Percentiles rank a stretch among this genome's conserved stretches.
Conservation (phyloP, 768 basidiomycete species). For the Mycena maculata region DNA sequence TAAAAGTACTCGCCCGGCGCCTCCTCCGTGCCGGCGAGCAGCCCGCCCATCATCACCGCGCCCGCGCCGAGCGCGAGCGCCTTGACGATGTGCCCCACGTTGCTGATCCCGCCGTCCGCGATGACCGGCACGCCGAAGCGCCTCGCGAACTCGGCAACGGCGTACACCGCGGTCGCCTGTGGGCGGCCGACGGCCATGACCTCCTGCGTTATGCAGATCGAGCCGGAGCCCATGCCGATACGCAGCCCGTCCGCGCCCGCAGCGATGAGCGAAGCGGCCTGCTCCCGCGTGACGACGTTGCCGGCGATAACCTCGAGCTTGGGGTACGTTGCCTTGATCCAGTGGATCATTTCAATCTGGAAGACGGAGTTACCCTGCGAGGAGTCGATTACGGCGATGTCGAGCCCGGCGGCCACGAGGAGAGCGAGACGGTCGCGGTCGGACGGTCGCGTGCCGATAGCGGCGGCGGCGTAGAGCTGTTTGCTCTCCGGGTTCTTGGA, state of each 20-base stretch:
- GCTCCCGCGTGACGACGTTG: constrained; percentile 98
- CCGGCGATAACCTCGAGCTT: constrained; percentile 94
- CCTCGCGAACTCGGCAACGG: constrained; percentile 92
- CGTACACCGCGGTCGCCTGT: constrained; percentile 98
- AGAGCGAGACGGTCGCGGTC: constrained; percentile 88
- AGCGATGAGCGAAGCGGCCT: constrained; percentile 92
- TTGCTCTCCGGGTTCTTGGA: constrained; percentile 92
- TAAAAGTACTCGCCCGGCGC: constrained; percentile 99
- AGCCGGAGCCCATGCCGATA: constrained; percentile 97
- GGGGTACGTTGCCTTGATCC: constrained; percentile 90
- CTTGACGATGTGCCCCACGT: constrained; percentile 98
- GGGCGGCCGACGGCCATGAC: constrained; percentile 99
- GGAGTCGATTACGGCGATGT: constrained; percentile 95
- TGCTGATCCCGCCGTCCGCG: constrained; percentile 95
- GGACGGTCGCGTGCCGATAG: constrained; percentile 90
- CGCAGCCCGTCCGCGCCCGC: constrained; percentile 97
- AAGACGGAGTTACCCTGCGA: constrained; percentile 96
- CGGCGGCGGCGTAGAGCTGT: constrained; percentile 96
- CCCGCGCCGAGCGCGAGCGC: constrained; percentile 93
- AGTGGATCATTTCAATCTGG: constrained; percentile 94
- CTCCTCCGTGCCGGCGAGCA: constrained; percentile 96
- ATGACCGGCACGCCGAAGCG: constrained; percentile 97
- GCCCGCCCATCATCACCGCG: constrained; percentile 98
- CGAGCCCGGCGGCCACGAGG: constrained; percentile 93
- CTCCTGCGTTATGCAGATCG: constrained; percentile 99